Conservation (phyloP, 2,329 filamentous ascomycete genomes). For the Aspergillus sp. region DNA sequence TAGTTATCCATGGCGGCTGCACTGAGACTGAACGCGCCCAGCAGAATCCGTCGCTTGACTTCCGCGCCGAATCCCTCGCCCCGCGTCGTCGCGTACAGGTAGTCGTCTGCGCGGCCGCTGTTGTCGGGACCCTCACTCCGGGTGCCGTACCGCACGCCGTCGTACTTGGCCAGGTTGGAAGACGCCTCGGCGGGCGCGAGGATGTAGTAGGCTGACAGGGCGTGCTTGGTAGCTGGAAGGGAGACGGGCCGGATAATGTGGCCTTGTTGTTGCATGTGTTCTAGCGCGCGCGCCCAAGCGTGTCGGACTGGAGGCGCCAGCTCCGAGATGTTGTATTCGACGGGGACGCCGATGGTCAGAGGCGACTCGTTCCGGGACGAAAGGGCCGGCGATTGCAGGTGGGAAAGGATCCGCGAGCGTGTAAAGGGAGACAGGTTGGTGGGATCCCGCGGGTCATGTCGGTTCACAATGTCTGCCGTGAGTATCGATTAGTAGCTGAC, state of each 20-base stretch:
- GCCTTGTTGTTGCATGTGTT: slow-evolving; percentile 61
- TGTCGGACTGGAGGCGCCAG: slow-evolving; percentile 67
- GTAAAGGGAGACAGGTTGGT: slow-evolving; percentile 64
- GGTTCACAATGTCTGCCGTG: slow-evolving; percentile 50
- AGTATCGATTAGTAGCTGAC: slow-evolving; percentile 18
- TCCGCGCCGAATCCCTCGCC: slow-evolving; percentile 76
- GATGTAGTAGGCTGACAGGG: slow-evolving; percentile 91
- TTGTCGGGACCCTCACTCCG: slow-evolving; percentile 52
- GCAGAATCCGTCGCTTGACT: slow-evolving; percentile 79
- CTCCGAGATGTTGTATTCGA: slow-evolving; percentile 86
- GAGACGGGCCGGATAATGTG: slow-evolving; percentile 73
- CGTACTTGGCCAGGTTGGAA: slow-evolving; percentile 95
- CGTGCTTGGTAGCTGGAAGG: slow-evolving; percentile 78
- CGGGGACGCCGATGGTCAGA: slow-evolving; percentile 58
- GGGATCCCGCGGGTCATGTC: slow-evolving; percentile 69
- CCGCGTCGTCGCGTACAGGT: slow-evolving; percentile 73
- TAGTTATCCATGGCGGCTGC: slow-evolving; percentile 93
- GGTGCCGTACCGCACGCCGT: slow-evolving; percentile 87
- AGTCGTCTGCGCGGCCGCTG: slow-evolving; percentile 51
- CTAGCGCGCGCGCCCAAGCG: slow-evolving; percentile 67
- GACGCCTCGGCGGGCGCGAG: slow-evolving; percentile 92
- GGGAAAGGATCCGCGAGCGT: slow-evolving; percentile 51
- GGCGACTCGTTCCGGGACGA: slow-evolving; percentile 25
- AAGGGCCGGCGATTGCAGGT: slow-evolving; percentile 33
- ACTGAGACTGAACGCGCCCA: slow-evolving; percentile 87